Evolutionary conservation across 202 grass and related monocot genomes (phyloP).

Genomic region (Eragrostis tef): DNA sequence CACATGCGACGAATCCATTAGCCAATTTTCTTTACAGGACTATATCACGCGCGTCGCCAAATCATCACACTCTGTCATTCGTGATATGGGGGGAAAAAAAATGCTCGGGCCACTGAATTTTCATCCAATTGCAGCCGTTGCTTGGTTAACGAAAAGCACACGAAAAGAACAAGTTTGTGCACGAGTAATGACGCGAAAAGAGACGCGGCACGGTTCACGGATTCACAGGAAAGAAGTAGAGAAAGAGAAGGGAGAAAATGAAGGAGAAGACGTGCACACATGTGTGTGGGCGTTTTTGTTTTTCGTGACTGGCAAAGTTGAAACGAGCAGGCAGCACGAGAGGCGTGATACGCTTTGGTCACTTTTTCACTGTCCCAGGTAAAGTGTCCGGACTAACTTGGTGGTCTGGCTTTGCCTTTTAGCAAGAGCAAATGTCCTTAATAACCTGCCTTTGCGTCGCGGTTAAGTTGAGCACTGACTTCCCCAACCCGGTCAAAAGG

Average conservation of each 20-base stretch:
- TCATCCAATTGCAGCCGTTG: background rate
- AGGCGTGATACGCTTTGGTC: constrained; percentile 26
- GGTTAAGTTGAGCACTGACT: constrained; percentile 53
- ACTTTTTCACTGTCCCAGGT: constrained; percentile 30
- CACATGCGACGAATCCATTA: background rate
- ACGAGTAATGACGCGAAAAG: background rate
- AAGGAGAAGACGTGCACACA: constrained; percentile 2
- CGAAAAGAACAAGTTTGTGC: constrained; percentile 29
- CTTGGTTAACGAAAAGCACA: constrained; percentile 15
- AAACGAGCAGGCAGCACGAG: background rate
- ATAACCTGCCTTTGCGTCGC: constrained; percentile 55
- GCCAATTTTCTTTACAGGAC: background rate
- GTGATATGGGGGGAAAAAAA: background rate
- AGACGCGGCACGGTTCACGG: background rate
- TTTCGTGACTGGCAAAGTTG: background rate
- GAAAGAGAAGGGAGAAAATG: background rate
- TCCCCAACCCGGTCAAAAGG: constrained; percentile 19
- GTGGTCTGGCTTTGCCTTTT: background rate
- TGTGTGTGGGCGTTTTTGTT: background rate
- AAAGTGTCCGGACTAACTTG: constrained; percentile 8
- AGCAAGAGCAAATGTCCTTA: constrained; percentile 20
- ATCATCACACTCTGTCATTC: background rate
- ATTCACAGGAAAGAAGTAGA: constrained; percentile 18
- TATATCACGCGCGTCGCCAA: background rate
- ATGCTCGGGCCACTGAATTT: background rate